Base-by-base conservation (phyloP, 2,329 filamentous ascomycete species). In the Stagonosporopsis tanaceti region DNA sequence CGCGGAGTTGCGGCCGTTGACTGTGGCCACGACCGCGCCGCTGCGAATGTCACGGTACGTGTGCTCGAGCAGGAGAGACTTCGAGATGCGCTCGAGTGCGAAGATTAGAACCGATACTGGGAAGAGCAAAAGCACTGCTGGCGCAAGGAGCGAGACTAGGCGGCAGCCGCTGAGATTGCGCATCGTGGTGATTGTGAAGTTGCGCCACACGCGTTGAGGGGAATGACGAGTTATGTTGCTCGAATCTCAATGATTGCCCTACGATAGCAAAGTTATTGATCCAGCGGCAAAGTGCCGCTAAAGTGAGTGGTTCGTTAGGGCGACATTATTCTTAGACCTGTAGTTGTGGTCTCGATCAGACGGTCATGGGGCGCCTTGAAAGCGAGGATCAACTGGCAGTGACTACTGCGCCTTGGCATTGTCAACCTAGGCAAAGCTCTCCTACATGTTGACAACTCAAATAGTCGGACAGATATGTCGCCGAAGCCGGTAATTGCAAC, bases 41-140 rank as follows among this genome's bases (percentile, higher is more conserved):
- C n/a, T 53, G 47, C 58, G 57, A 17, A 32, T 60, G 50, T 62
- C 34, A 56, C 65, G 65, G 1, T 17, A 11, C 0, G 63, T 57
- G 15, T 65, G 51, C 15, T 50, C 25, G 45, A 52, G 27, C 37
- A 72, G 59, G 11, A 67, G 50, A 14, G 47, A 39, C 12, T 58
- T 61, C 7, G 70, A 64, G 20, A 70, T 60, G 50, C 71, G 68
- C 25, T 74, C 72, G 56, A 75, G 70, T 42, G 63, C 44, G 30
- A 67, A 51, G 20, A 59, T 57, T 8, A 74, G 11, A 38, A 62
- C 54, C 24, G 68, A 59, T 46, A 63, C 27, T 7, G 67, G 63
- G 50, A 73, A 50, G 32, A 71, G 64, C 34, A 72, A 46, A 47
- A 72, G 53, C 11, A 71, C 45, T 3, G 65, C 40, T 8, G 70